Conservation (phyloP, 306 rosid species). For the Sesbania bispinosa region DNA sequence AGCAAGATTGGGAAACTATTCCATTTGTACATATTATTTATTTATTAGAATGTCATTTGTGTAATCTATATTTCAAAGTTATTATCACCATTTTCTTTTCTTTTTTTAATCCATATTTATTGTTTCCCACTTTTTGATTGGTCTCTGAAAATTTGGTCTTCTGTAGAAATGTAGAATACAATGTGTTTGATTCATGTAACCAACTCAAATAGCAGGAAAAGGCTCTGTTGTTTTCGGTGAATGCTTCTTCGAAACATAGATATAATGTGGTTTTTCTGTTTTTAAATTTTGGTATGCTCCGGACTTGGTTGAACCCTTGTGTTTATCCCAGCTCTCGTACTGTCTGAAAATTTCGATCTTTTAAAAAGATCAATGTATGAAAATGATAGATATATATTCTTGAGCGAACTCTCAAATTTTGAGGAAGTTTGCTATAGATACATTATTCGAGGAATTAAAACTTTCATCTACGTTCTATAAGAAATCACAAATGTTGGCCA, state of each 20-base stretch:
- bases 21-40: constrained; percentile 31
- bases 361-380: not conserved
- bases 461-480: no score
- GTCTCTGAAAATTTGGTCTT: not conserved
- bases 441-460: no score
- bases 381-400: not conserved
- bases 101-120: not conserved
- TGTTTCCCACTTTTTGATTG: not conserved
- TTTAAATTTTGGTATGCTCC: not conserved
- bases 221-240: not conserved
- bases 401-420: not conserved
- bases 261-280: not conserved
- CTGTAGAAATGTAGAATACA: not conserved
- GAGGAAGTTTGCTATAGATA: not conserved
- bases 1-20: not conserved
- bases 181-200: not conserved
- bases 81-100: not conserved
- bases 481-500: no score
- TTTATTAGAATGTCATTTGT: constrained; percentile 19
- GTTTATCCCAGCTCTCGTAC: not conserved
- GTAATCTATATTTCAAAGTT: not conserved
- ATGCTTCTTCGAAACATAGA: not conserved
- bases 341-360: not conserved
- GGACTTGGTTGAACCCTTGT: no score
- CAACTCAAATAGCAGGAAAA: not conserved